Evolutionary conservation across 2,329 filamentous ascomycete species (phyloP), one percentile per base, ranked within the genome.

Genomic region (Penicillium concentricum): DNA sequence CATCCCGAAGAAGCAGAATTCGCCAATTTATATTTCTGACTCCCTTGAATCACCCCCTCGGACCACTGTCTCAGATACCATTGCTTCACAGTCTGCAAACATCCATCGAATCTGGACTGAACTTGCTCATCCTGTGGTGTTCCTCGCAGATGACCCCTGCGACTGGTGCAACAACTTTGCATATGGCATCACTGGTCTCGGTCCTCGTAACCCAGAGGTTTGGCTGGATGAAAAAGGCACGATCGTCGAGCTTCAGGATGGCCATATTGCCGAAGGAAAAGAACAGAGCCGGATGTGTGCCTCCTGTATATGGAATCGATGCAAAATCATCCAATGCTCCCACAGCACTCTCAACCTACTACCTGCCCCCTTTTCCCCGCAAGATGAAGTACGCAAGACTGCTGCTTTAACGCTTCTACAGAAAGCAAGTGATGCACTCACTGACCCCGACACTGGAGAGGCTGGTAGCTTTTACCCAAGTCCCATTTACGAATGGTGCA

Each of bases 131-230:
- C 77, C 77, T 0, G 70, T 79, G 20, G 46, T 53, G 13, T 78
- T 51, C 43, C 37, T 79, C 62, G 69, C 74, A 34, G 62, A 72
- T 56, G 60, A 67, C 5, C 63, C 69, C 1, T 80, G 78, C 59
- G 62, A 76, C 57, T 80, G 76, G 70, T 81, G 78, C 58, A 51
- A 61, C 3, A 64, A 76, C 15, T 70, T 74, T 13, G 50, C 64
- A 0, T 80, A 78, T 44, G 72, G 74, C 1, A 67, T 81, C 9
- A 53, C 75, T 0, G 78, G 79, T 1, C 65, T 74, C 3, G 74
- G 71, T 2, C 65, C 69, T 49, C 60, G 69, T 32, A 44, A 41
- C 35, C 69, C 76, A 0, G 65, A 74, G 44, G 70, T 77, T 2
- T 66, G 75, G 4, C 61, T 69, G 16, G 74, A 72, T 34, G 18